Conservation (phyloP, 768 basidiomycete genomes). For the Favolaschia claudopus region DNA sequence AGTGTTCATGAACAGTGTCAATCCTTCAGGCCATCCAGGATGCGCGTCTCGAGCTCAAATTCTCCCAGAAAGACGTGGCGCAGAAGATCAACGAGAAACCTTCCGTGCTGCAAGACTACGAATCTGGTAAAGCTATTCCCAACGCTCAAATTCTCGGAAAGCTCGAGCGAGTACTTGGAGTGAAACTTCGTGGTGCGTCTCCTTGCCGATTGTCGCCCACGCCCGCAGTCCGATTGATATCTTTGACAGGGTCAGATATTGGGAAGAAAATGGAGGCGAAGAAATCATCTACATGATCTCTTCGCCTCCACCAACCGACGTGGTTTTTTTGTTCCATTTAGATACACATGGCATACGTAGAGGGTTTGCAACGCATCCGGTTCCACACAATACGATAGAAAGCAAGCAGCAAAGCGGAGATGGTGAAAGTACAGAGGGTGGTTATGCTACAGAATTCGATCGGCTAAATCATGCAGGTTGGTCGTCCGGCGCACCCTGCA, state of each 20-base stretch:
- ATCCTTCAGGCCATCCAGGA: slow-evolving; percentile 75
- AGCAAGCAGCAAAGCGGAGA: slow-evolving; percentile 19
- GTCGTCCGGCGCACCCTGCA: slow-evolving; percentile 39
- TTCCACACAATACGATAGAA: slow-evolving; percentile 12
- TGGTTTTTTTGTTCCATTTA: slow-evolving; percentile 31
- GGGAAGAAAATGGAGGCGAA: slow-evolving; percentile 88
- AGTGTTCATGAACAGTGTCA: slow-evolving; percentile 17
- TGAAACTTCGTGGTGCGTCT: slow-evolving; percentile 86
- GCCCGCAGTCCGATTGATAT: slow-evolving; percentile 4
- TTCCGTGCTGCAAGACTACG: slow-evolving; percentile 87
- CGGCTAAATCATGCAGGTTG: slow-evolving; percentile 25
- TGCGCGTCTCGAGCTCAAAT: slow-evolving; percentile 76
- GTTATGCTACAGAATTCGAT: slow-evolving; percentile 13
- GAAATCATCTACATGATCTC: slow-evolving; percentile 63
- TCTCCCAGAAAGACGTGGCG: slow-evolving; percentile 93
- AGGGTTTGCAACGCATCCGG: slow-evolving; percentile 28
- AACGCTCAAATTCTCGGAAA: slow-evolving; percentile 87
- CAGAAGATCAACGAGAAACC: slow-evolving; percentile 95
- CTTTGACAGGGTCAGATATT: slow-evolving; percentile 70
- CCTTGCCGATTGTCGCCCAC: background rate
- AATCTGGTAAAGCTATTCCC: slow-evolving; percentile 86
- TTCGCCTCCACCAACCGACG: slow-evolving; percentile 37
- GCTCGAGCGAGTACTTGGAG: slow-evolving; percentile 84
- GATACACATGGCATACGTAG: slow-evolving; percentile 36
- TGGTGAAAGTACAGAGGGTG: slow-evolving; percentile 5